A percentile compares a stretch with the other conserved stretches of the same genome.
Conservation (phyloP, 208 protist genomes). For the Acanthamoeba sp. region DNA sequence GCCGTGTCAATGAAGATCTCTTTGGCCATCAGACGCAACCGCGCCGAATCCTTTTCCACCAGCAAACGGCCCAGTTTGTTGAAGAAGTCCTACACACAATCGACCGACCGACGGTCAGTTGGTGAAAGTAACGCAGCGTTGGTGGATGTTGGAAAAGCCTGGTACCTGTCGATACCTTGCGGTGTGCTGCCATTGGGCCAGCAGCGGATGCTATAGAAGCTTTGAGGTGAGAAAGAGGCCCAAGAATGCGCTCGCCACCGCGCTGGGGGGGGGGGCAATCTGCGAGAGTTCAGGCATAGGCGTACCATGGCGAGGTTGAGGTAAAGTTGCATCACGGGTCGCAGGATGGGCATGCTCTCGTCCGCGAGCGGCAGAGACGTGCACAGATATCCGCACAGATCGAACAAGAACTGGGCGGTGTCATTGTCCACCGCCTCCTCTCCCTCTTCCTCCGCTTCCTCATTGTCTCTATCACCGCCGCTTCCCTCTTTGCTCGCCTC, state of each 20-base stretch:
- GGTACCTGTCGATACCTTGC: not conserved
- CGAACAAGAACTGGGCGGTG: not conserved
- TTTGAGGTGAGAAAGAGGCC: too few relatives aligned
- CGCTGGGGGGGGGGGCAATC: too few relatives aligned
- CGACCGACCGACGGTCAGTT: not conserved
- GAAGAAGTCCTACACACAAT: not conserved
- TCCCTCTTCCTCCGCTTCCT: too few relatives aligned
- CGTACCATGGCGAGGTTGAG: not conserved
- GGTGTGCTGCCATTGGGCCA: not conserved
- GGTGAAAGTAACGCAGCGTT: too few relatives aligned
- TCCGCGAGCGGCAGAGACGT: not conserved
- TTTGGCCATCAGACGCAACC: not conserved
- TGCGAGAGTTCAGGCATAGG: too few relatives aligned
- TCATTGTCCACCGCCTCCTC: not conserved
- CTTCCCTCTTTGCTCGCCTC: not conserved
- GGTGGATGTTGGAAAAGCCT: too few relatives aligned
- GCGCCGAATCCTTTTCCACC: not conserved
- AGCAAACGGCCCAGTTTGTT: not conserved
- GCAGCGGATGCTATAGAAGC: slow-evolving; percentile 3
- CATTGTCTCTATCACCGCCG: not conserved
- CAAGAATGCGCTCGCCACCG: too few relatives aligned
- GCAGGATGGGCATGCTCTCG: not conserved
- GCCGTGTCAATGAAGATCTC: not conserved
- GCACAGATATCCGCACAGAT: slow-evolving; percentile 1
- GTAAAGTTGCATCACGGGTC: not conserved